These are phyloP conservation scores for Tuber borchii DNA, from an alignment of 495 filamentous ascomycete genomes.

Conservation along the genomic window DNA sequence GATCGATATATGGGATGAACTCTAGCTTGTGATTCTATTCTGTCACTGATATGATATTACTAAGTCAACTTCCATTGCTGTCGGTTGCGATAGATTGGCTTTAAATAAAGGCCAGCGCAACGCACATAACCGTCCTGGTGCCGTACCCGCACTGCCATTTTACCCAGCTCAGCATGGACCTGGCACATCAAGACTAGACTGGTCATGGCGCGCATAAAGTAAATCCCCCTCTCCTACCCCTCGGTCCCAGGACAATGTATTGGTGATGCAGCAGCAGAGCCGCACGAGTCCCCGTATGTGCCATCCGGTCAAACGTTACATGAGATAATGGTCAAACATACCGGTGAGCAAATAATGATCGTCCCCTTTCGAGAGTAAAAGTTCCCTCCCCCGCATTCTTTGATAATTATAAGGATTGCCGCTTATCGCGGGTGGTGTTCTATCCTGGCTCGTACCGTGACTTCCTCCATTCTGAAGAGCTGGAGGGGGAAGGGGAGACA, in stretches of 20 bases:
- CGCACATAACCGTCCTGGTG: background rate
- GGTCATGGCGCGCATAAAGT: background rate
- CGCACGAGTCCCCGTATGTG: background rate
- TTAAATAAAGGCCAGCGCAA: background rate
- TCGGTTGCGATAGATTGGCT: background rate
- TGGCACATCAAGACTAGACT: background rate
- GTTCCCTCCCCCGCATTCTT: background rate
- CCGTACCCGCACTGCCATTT: background rate
- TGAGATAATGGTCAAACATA: background rate
- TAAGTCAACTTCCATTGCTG: background rate
- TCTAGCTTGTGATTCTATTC: background rate
- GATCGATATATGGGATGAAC: background rate
- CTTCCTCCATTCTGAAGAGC: background rate
- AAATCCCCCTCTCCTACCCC: background rate
- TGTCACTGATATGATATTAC: background rate
- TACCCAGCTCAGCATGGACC: slow-evolving; percentile 2
- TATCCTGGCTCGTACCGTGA: background rate
- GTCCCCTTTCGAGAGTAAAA: background rate
- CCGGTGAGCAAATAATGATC: background rate
- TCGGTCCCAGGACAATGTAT: background rate
- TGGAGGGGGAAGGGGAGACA: background rate
- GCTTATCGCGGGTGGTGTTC: background rate
- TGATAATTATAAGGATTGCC: background rate
- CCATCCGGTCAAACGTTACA: background rate
- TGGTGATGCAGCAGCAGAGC: background rate